Evolutionary conservation across 345 rosid genomes (phyloP).

Genomic region (Bruguiera parviflora): DNA sequence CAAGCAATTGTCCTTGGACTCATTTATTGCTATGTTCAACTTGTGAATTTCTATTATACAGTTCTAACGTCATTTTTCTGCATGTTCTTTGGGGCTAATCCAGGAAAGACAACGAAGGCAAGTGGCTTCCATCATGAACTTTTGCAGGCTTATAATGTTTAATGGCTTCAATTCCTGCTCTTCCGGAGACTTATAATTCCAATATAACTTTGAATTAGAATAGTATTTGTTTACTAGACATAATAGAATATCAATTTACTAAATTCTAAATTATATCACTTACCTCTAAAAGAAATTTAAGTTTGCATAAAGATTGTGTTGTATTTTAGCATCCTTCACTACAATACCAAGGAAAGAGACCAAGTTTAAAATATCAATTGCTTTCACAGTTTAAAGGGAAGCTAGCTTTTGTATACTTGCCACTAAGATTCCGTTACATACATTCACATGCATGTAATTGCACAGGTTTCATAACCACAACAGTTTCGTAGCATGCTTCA

Average conservation of each 20-base stretch:
- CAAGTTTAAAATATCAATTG: background rate
- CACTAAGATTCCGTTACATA: too few species aligned
- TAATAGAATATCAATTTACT: too few species aligned
- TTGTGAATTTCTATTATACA: slow-evolving; percentile 12
- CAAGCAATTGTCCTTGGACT: background rate
- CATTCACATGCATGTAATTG: too few species aligned
- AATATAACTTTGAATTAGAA: background rate
- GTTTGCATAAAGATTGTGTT: background rate
- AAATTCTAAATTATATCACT: too few species aligned
- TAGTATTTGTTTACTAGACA: too few species aligned
- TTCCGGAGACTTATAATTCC: background rate
- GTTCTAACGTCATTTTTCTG: slow-evolving; percentile 27
- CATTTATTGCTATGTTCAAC: slow-evolving; percentile 12
- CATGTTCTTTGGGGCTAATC: slow-evolving; percentile 27
- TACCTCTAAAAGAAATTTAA: too few species aligned
- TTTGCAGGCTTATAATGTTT: background rate
- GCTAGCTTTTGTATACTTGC: background rate
- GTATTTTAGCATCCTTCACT: background rate
- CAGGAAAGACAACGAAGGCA: slow-evolving; percentile 67
- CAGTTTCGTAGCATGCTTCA: too few species aligned
- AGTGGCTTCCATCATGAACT: slow-evolving; percentile 11
- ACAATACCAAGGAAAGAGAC: background rate
- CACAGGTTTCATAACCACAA: too few species aligned
- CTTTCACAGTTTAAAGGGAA: background rate
- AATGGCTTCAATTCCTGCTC: background rate